These are phyloP conservation scores for Aspergillus novofumigatus DNA, from an alignment of 2,329 filamentous ascomycete genomes.

Conservation along the genomic window DNA sequence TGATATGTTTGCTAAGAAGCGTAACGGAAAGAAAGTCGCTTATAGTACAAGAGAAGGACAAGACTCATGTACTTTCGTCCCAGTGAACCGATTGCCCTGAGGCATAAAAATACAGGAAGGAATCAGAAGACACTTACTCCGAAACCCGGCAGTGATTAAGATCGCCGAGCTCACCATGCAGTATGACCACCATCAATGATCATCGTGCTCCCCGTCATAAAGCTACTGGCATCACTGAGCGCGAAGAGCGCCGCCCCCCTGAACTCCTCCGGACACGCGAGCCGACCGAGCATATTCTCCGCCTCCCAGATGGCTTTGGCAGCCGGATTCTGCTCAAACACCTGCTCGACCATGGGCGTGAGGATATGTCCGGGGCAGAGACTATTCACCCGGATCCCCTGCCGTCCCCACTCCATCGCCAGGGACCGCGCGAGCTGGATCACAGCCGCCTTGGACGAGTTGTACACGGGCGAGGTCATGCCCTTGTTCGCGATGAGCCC, in stretches of 20 bases:
- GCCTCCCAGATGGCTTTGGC: constrained; percentile 39
- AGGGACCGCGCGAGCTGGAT: constrained; percentile 50
- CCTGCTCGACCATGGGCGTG: constrained; percentile 72
- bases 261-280: constrained; percentile 56
- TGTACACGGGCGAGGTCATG: constrained; percentile 44
- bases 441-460: constrained; percentile 52
- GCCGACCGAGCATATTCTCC: constrained; percentile 50
- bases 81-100: not conserved
- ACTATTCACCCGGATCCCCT: constrained; percentile 52
- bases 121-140: not conserved
- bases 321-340: constrained; percentile 74
- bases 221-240: constrained; percentile 63
- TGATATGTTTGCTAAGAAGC: not conserved
- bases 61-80: not conserved
- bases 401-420: constrained; percentile 51
- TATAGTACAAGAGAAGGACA: not conserved
- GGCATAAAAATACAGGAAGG: not conserved
- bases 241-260: constrained; percentile 65
- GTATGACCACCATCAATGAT: constrained; percentile 68
- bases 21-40: not conserved
- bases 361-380: constrained; percentile 53
- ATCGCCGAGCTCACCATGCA: constrained; percentile 32
- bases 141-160: not conserved
- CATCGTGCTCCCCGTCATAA: constrained; percentile 67
- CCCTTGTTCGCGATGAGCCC: constrained; percentile 49